Evolutionary conservation across 257 asterid species (phyloP), one percentile per base, ranked within the genome.

Genomic region (Capsicum chinense): DNA sequence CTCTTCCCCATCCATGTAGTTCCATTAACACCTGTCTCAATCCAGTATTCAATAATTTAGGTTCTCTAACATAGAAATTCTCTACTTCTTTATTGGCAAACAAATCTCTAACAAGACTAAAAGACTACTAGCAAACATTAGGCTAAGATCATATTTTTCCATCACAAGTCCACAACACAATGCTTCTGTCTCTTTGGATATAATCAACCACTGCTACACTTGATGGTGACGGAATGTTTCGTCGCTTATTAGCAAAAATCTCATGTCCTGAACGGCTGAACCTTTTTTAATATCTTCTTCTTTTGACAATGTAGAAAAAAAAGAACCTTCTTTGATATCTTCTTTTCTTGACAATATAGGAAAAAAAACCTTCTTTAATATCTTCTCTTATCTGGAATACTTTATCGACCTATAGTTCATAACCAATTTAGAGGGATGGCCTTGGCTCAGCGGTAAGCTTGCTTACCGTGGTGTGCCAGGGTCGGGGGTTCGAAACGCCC

Each of bases 381-480:
- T 60, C 68, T 9, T 60, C 68, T 60, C 37, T n/a, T 60, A 3
- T 60, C 37, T 60, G 35, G 68, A 19, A 19, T 60, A 60, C 6
- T 60, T 60, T 19, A 60, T 60, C 68, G 8, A n/a, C 68, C 37
- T 60, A 60, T n/a, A 60, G 37, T 60, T 26, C 37, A 60, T 60
- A 19, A 60, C 35, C 68, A 60, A 60, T n/a, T 60, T 60, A 60
- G 68, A n/a, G n/a, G n/a, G n/a, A n/a, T n/a, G n/a, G n/a, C n/a
- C n/a, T n/a, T n/a, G n/a, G n/a, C n/a, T n/a, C n/a, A n/a, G n/a
- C n/a, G n/a, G n/a, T n/a, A n/a, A n/a, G n/a, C n/a, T n/a, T n/a
- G n/a, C n/a, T n/a, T n/a, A n/a, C n/a, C n/a, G n/a, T n/a, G n/a
- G n/a, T n/a, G n/a, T n/a, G n/a, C n/a, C n/a, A n/a, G n/a, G n/a